These are phyloP conservation scores for Globisporangium abappressorium DNA, from an alignment of 352 stramenopile genomes.

Conservation along the genomic window DNA sequence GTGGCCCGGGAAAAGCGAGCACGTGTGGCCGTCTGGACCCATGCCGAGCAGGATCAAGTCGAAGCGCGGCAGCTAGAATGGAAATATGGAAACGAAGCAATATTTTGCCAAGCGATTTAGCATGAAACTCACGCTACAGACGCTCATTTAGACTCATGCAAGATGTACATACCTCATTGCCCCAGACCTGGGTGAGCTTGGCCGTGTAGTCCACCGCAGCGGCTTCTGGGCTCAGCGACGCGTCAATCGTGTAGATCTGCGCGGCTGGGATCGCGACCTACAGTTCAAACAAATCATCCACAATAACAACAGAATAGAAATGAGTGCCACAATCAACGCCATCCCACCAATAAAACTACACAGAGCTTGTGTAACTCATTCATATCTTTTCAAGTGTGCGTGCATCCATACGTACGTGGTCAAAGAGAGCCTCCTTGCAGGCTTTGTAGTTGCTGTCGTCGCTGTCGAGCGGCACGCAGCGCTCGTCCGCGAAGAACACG, in stretches of 20 bases:
- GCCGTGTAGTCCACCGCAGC: slow-evolving; percentile 72
- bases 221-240: slow-evolving; percentile 53
- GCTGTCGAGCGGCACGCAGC: slow-evolving; percentile 91
- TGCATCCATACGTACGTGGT: slow-evolving; percentile 43
- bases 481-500: slow-evolving; percentile 98
- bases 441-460: slow-evolving; percentile 96
- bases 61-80: slow-evolving; percentile 78
- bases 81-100: neutral
- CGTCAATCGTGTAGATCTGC: slow-evolving; percentile 94
- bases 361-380: neutral
- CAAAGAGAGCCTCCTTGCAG: slow-evolving; percentile 89
- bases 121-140: neutral
- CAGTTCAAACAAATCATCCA: neutral
- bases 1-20: slow-evolving; percentile 96
- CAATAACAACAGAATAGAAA: neutral
- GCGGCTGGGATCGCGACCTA: slow-evolving; percentile 63
- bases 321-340: neutral
- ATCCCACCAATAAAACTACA: neutral
- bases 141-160: neutral
- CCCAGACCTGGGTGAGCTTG: slow-evolving; percentile 67
- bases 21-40: slow-evolving; percentile 98
- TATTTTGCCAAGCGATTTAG: neutral
- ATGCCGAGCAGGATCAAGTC: slow-evolving; percentile 97
- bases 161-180: slow-evolving; percentile 34
- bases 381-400: neutral